phyloP scores from a whole-genome alignment of 306 rosid species.

The Vicia faba region DNA sequence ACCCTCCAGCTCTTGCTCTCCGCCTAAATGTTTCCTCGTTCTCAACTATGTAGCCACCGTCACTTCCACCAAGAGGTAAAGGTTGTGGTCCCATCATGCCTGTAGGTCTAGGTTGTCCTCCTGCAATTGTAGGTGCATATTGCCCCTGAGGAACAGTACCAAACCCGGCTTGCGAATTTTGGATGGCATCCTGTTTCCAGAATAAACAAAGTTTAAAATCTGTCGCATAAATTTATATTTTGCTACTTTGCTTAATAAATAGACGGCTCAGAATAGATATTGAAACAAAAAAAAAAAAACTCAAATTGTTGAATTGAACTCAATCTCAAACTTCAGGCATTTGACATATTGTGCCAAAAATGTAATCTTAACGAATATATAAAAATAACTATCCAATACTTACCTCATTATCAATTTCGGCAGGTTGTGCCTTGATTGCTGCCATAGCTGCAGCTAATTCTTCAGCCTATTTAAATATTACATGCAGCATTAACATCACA shows the following conservation, averaged over 20 bases:
- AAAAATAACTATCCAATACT: slow-evolving; percentile 34
- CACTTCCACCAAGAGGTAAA: slow-evolving; percentile 69
- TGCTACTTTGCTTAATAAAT: too few species aligned
- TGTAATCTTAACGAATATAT: slow-evolving; percentile 6
- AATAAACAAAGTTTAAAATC: slow-evolving; percentile 3
- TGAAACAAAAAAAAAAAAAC: too few species aligned
- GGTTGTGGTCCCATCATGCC: slow-evolving; percentile 86
- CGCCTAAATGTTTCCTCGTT: slow-evolving; percentile 66
- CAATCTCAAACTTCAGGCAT: too few species aligned
- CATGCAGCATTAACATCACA: background rate
- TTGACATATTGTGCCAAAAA: background rate
- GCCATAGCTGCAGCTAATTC: slow-evolving; percentile 88
- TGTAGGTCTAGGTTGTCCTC: slow-evolving; percentile 86
- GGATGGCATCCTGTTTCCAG: slow-evolving; percentile 51
- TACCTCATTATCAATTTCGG: slow-evolving; percentile 61
- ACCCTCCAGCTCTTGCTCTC: slow-evolving; percentile 84
- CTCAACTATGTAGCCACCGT: slow-evolving; percentile 60
- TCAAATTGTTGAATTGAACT: too few species aligned
- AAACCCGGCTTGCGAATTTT: slow-evolving; percentile 63
- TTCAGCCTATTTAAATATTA: slow-evolving; percentile 70
- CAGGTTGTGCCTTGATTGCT: slow-evolving; percentile 71
- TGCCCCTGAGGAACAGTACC: slow-evolving; percentile 68
- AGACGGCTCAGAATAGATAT: too few species aligned
- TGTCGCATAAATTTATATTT: too few species aligned
- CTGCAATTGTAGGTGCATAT: slow-evolving; percentile 82